Percentiles rank a stretch among this genome's conserved stretches.
Evolutionary conservation across 2,329 filamentous ascomycete species (phyloP).

Genomic region (Oidium heveae): DNA sequence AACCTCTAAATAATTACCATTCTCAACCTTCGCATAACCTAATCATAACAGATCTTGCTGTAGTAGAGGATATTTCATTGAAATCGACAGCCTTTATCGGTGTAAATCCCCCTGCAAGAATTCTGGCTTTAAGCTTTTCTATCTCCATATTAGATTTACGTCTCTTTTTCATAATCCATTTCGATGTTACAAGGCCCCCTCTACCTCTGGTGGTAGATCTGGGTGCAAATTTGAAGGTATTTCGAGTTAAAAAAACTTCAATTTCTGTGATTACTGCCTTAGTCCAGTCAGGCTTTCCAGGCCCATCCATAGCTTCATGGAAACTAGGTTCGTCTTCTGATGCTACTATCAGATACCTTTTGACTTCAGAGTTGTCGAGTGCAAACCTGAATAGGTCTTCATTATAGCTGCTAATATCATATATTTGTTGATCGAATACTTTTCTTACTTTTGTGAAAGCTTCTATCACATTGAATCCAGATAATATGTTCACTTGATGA

Average conservation of each 20-base stretch:
- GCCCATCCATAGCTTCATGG: background rate
- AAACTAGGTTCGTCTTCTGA: background rate
- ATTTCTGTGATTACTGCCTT: background rate
- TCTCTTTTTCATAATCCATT: background rate
- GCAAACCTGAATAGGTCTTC: background rate
- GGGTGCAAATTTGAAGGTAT: background rate
- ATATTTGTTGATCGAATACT: background rate
- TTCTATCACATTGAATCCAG: background rate
- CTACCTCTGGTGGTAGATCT: background rate
- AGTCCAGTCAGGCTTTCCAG: background rate
- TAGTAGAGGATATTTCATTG: background rate
- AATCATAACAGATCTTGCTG: no score
- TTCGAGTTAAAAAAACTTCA: background rate
- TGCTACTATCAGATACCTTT: background rate
- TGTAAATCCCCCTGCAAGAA: background rate
- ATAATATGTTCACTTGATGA: no score
- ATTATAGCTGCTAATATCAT: background rate
- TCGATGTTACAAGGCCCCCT: background rate
- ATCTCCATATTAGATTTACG: background rate
- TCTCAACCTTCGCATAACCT: no score
- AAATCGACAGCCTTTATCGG: background rate
- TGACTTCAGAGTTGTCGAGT: background rate
- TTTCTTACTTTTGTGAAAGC: background rate
- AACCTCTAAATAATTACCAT: no score
- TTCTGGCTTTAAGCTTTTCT: background rate